These are phyloP conservation scores for Halophytophthora batemanensis DNA, from an alignment of 352 stramenopile genomes.

Conservation along the genomic window DNA sequence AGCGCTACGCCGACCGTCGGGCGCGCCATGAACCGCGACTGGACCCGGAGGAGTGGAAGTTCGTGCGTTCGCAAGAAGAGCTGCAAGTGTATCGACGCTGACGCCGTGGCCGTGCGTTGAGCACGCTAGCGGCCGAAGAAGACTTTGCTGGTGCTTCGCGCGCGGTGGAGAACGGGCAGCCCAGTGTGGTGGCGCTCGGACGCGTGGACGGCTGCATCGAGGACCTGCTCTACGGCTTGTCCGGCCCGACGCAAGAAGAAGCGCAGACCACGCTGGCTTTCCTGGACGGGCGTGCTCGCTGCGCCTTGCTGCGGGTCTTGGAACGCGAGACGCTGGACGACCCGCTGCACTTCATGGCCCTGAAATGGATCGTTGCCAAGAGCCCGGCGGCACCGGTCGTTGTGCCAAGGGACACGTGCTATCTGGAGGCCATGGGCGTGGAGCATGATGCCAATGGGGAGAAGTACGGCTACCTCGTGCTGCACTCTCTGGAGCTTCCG, in stretches of 20 bases:
- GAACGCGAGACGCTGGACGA: constrained; percentile 26
- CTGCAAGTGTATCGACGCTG: constrained; percentile 40
- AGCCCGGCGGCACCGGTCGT: constrained; percentile 22
- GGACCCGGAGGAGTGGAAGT: constrained; percentile 41
- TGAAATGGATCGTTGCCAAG: constrained; percentile 44
- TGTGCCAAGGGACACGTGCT: constrained; percentile 35
- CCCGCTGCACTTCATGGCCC: constrained; percentile 33
- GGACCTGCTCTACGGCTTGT: constrained; percentile 42
- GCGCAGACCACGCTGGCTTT: constrained; percentile 32
- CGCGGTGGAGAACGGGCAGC: constrained; percentile 21
- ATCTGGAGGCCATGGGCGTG: constrained; percentile 40
- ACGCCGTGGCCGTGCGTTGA: constrained; percentile 11
- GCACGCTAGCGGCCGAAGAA: constrained; percentile 23
- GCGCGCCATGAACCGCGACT: constrained; percentile 25
- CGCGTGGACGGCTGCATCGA: constrained; percentile 30
- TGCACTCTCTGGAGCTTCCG: constrained; percentile 36
- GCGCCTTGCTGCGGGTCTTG: constrained; percentile 29
- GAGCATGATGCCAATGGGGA: constrained; percentile 22
- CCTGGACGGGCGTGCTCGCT: constrained; percentile 22
- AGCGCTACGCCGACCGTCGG: constrained; percentile 17
- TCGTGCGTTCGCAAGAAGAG: constrained; percentile 29
- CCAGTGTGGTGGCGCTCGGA: constrained; percentile 38
- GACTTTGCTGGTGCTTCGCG: constrained; percentile 16
- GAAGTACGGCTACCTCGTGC: constrained; percentile 38
- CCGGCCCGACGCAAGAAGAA: constrained; percentile 25